Evolutionary conservation across 2,329 filamentous ascomycete species (phyloP), one percentile per base, ranked within the genome.

Genomic region (Thielaviopsis populi): DNA sequence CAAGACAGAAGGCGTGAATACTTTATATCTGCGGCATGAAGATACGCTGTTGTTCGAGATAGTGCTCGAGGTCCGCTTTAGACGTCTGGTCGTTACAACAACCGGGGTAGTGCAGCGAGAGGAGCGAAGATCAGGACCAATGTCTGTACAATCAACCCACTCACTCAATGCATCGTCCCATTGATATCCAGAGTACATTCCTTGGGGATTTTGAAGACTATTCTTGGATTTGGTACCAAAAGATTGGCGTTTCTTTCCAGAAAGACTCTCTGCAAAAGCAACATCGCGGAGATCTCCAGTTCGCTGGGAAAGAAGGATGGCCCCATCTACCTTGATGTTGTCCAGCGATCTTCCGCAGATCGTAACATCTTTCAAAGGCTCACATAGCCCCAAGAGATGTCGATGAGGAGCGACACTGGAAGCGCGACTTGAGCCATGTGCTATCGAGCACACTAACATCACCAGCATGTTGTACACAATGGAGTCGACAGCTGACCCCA

Each of bases 251-350:
- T 30, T 53, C n/a, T 27, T 30, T 19, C 19, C 53, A 59, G 50
- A 27, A 1, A 81, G 71, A 37, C 71, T 74, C 67, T 83, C 81
- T 2, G 80, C 80, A 68, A 79, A 81, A 10, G 76, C 77, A 48
- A 83, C 74, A 67, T 83, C 80, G 30, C 77, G 73, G 6, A 83
- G 71, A 67, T 81, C 77, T 63, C 77, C 78, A 15, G 79, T 82
- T 62, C 76, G 74, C 65, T 80, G 77, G 0, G 80, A 80, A 33
- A 82, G 70, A 37, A 77, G 69, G 67, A 82, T 81, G 0, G 80
- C 80, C 1, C 75, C 75, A 37, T 81, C 78, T 2, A 73, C 71
- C 37, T 74, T 74, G 41, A 83, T 70, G 22, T 72, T 73, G 37
- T 70, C 67, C 5, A 76, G 67, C 27, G 75, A 70, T 63, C 70